phyloP scores from a whole-genome alignment of 2,329 filamentous ascomycete species.

The Calonectria pteridis region DNA sequence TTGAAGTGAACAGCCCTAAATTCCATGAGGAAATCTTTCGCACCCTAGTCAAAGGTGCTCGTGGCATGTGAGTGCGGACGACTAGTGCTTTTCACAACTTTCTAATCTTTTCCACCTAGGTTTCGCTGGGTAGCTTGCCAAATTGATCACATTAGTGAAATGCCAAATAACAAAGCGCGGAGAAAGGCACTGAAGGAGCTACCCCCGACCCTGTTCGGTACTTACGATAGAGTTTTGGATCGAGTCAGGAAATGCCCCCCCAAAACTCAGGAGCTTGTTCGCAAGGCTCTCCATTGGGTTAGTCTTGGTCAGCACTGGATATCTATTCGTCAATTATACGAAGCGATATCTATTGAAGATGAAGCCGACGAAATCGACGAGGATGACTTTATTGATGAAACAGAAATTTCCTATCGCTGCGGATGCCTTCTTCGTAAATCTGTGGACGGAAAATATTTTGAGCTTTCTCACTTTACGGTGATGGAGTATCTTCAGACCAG shows the following conservation, averaged over 20 bases:
- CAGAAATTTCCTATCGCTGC: neutral
- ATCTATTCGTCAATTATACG: neutral
- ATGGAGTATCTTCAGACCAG: constrained; percentile 18
- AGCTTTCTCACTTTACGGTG: constrained; percentile 28
- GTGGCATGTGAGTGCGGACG: constrained; percentile 16
- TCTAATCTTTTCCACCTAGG: neutral
- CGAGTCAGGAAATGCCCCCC: neutral
- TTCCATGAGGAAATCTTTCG: constrained; percentile 11
- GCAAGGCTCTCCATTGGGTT: constrained; percentile 15
- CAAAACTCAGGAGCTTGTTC: neutral
- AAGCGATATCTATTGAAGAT: constrained; percentile 18
- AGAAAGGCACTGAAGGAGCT: constrained; percentile 12
- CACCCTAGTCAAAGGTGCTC: neutral
- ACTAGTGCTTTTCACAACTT: too few species aligned
- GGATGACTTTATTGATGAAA: constrained; percentile 12
- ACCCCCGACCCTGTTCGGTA: constrained; percentile 13
- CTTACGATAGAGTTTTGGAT: constrained; percentile 18
- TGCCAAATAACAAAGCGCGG: constrained; percentile 8
- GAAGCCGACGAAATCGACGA: neutral
- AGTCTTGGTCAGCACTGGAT: neutral
- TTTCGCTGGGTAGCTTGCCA: constrained; percentile 31
- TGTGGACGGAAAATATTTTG: constrained; percentile 11
- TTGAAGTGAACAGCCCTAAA: neutral
- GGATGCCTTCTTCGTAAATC: constrained; percentile 21
- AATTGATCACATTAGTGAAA: constrained; percentile 19